These are phyloP conservation scores for Taxillus chinensis DNA, from an alignment of 164 flowering plant genomes.

Conservation along the genomic window DNA sequence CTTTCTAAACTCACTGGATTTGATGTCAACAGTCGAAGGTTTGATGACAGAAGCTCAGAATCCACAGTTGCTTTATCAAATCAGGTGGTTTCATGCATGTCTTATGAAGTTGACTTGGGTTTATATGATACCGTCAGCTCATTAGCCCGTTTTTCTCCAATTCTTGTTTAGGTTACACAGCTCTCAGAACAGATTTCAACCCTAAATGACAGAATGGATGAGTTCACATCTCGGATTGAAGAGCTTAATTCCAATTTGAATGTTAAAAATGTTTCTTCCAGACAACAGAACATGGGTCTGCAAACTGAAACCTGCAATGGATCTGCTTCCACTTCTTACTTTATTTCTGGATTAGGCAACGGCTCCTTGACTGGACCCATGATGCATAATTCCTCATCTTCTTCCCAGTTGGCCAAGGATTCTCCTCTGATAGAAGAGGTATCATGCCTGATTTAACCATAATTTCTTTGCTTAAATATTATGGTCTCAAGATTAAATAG, in stretches of 20 bases:
- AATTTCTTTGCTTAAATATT: not conserved
- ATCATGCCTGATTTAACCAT: not conserved
- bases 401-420: constrained; percentile 68
- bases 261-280: constrained; percentile 29
- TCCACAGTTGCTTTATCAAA: constrained; percentile 29
- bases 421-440: constrained; percentile 83
- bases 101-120: not conserved
- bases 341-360: constrained; percentile 55
- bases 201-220: constrained; percentile 84
- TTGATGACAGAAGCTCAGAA: constrained; percentile 42
- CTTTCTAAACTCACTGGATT: constrained; percentile 38
- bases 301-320: constrained; percentile 74
- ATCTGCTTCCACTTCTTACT: constrained; percentile 65
- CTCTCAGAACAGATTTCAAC: constrained; percentile 91
- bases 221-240: constrained; percentile 68
- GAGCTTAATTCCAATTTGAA: constrained; percentile 68
- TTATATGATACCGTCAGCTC: not conserved
- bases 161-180: constrained; percentile 50
- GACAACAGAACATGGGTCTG: constrained; percentile 54
- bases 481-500: no score
- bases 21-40: constrained; percentile 25
- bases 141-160: not conserved
- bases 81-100: constrained; percentile 33
- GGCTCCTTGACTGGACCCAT: constrained; percentile 54
- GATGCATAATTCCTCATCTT: constrained; percentile 56